Evolutionary conservation across 2,329 filamentous ascomycete genomes (phyloP), one percentile per base, ranked within the genome.

Genomic region (Pseudonectria buxi): DNA sequence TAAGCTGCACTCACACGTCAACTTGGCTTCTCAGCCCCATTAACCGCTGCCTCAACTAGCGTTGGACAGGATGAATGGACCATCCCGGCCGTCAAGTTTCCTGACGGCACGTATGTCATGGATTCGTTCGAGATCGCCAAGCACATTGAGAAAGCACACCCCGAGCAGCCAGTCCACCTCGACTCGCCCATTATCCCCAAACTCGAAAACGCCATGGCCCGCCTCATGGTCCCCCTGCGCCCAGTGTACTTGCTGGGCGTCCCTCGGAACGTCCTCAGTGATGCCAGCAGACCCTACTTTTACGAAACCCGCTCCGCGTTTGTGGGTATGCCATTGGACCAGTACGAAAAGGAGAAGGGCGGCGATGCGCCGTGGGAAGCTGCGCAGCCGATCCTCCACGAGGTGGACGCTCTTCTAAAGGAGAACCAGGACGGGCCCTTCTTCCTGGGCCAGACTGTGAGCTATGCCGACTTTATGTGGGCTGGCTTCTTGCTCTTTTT

Each of bases 41-140:
- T 37, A 9, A 47, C 30, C 22, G 7, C 7, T 22, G 18, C 29
- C 7, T 16, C 14, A 14, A 16, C 14, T 28, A 54, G 51, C 25
- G 28, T 50, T 2, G 36, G 39, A 33, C n/a, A 41, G 44, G 36
- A 47, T 41, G 33, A n/a, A n/a, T 53, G 46, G 44, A 54, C 51
- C 9, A 51, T 71, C 36, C 81, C 81, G 0, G 63, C 74, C 2
- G 62, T 81, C 43, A 63, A 57, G 12, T 64, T 79, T 30, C 65
- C 71, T 0, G 69, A 78, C 31, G 76, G 74, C 13, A 71, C 54
- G 1, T 79, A 74, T 49, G 46, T 81, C 7, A 83, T 79, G 73
- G 80, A 86, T 52, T 82, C 77, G 2, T 63, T 60, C 42, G 59
- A 61, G 28, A 86, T 87, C 43, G 77, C 73, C 11, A 45, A 59